phyloP scores from a whole-genome alignment of 2,329 filamentous ascomycete species.

The Aotearoamyces nothofagi region DNA sequence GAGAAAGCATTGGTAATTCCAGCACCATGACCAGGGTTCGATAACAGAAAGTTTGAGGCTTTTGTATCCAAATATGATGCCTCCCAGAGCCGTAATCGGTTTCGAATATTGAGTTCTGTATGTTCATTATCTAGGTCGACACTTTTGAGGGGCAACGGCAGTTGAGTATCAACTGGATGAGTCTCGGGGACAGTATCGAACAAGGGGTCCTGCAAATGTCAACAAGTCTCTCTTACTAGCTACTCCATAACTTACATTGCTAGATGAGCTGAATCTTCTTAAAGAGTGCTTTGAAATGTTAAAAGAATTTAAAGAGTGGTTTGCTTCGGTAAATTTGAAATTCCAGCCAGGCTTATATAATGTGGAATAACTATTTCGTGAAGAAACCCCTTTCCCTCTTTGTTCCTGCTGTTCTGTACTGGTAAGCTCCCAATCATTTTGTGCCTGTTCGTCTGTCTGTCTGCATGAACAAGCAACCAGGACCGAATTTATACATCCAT shows the following conservation, averaged over 20 bases:
- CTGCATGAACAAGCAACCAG: no score
- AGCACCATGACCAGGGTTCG: background rate
- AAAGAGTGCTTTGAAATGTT: no score
- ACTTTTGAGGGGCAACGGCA: background rate
- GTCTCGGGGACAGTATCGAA: background rate
- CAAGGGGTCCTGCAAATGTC: background rate
- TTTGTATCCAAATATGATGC: slow-evolving; percentile 18
- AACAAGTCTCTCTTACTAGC: background rate
- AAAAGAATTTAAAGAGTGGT: no score
- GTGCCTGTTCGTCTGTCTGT: no score
- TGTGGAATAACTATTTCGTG: no score
- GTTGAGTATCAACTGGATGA: background rate
- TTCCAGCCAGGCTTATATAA: no score
- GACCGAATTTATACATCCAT: no score
- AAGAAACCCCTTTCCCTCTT: no score
- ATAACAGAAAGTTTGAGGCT: no score
- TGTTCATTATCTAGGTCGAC: background rate
- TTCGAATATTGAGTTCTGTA: slow-evolving; percentile 15
- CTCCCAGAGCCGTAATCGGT: slow-evolving; percentile 27
- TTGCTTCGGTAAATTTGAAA: no score
- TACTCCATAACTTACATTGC: background rate
- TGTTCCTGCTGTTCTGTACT: no score
- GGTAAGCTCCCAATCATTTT: no score
- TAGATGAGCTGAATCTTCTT: slow-evolving; percentile 1
- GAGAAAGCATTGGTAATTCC: background rate